Evolutionary conservation across 257 asterid species (phyloP), one percentile per base, ranked within the genome.

Genomic region (Jasminum sambac): DNA sequence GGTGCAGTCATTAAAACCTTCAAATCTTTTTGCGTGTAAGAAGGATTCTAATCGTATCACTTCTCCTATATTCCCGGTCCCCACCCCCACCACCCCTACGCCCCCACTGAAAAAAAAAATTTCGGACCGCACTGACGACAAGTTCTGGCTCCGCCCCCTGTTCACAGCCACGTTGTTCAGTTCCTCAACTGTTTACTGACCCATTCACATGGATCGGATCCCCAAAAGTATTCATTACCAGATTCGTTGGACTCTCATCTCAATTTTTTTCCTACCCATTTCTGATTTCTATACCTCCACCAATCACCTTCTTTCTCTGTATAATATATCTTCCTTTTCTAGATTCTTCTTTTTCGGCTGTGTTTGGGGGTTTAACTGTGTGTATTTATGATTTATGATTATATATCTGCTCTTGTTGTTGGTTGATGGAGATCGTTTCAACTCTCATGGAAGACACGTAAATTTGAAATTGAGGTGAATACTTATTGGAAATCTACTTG

Each of bases 401-500:
- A 1, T 9, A 19, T 21, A 19, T 19, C 30, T 52, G 30, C 14
- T 55, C 14, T 8, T 9, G 61, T 55, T 21, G 19, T 55, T 55
- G 30, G 30, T 30, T 19, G 61, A 55, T 6, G 19, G 61, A 21
- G 61, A 55, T 11, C 2, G 61, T 55, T 6, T 55, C 61, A 55
- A 8, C 30, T 17, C 6, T 55, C 61, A 55, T 3, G 61, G 9
- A 17, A 52, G 26, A 52, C 8, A 6, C 6, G 21, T 9, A 17
- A 17, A 2, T 21, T 6, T 46, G 23, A 52, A 55, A 55, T 55
- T 55, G 34, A 21, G 34, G 62, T 55, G 34, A 10, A 19, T 23
- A 25, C 64, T 11, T 46, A 46, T 21, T 63, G 30, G 6, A 41
- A 34, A 38, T 38, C 21, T 39, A 57, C 42, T 66, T 78, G 64